Evolutionary conservation across 2,329 filamentous ascomycete species (phyloP), one percentile per base, ranked within the genome.

Genomic region (Sclerotinia glacialis): DNA sequence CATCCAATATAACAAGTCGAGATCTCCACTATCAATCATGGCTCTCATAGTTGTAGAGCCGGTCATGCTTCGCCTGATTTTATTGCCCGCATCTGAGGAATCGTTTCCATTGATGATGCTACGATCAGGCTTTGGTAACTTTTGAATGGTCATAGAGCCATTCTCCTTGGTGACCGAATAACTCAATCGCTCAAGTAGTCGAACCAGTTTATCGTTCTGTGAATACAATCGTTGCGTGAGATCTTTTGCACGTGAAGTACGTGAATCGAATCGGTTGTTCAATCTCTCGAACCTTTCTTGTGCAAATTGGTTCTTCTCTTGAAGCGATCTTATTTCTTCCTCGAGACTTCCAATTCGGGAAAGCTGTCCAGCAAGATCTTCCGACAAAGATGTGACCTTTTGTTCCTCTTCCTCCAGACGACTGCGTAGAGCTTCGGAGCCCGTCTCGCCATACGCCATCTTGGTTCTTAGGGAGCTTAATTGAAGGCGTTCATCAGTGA

Each of bases 131-230:
- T 85, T 83, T 5, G 86, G 85, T 42, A 89, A 78, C 72, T 92
- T 90, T 74, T 92, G 90, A 59, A 97, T 88, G 1, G 85, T 79
- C 85, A 96, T 92, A 18, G 83, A 83, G 28, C 86, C 86, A 50
- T 89, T 87, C 69, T 92, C 87, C 44, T 92, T 87, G 2, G 87
- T 86, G 21, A 98, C 85, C 0, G 89, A 87, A 75, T 95, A 97
- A 16, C 94, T 94, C 5, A 98, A 83, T 40, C 92, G 86, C 75
- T 98, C 93, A 0, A 99, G 82, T 58, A 99, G 86, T 62, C 89
- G 87, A 67, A 86, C 85, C n/a, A 97, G 82, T 31, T 92, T 89
- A 72, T 96, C 91, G 69, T 95, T 93, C 69, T 97, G 91, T 1
- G 87, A 84, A 76, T 92, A 96, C 5, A 97, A 82, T 66, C 89